Evolutionary conservation across 805 yeast genomes (phyloP), one percentile per base, ranked within the genome.

Genomic region (Ogataea trehalophila): DNA sequence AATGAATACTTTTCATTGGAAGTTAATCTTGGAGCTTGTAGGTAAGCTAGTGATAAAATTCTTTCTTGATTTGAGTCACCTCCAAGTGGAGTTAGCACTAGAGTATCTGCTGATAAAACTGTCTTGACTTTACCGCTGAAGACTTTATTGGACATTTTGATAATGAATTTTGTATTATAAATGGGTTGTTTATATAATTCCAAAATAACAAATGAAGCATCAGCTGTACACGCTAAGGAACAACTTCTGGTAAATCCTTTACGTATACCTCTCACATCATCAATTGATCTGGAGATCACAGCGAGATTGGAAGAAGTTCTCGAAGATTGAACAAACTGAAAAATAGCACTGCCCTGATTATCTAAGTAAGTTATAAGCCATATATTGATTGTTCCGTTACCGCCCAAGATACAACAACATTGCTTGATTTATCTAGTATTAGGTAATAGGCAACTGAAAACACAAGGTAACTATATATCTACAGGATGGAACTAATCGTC

Each of bases 61-160:
- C 87, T 71, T 60, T 86, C 94, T 8, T 76, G 79, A 3, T 74
- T 73, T 16, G 76, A 55, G 39, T 75, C 73, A n/a, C 66, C 65
- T 45, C 68, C 68, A 34, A 75, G 54, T 3, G 88, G 85, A 11
- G 73, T 71, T 52, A 85, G 72, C 37, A 85, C 76, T 36, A 86
- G 55, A 13, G 90, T 80, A 66, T 85, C 92, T 5, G 86, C 88
- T 42, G 87, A 82, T 35, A 82, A 61, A 16, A 85, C 88, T 40
- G 80, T 73, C 60, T 84, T 85, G 42, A 85, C 91, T 62, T 77
- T 81, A 37, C 88, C 91, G 46, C 68, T 56, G 42, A 55, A 66
- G n/a, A 60, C 56, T 46, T 59, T 7, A 26, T 26, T 61, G 13
- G 70, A 54, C 70, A 66, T 66, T 37, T 14, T 39, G 6, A 14